Evolutionary conservation across 2,329 filamentous ascomycete genomes (phyloP).

Genomic region (Juglanconis oblonga): DNA sequence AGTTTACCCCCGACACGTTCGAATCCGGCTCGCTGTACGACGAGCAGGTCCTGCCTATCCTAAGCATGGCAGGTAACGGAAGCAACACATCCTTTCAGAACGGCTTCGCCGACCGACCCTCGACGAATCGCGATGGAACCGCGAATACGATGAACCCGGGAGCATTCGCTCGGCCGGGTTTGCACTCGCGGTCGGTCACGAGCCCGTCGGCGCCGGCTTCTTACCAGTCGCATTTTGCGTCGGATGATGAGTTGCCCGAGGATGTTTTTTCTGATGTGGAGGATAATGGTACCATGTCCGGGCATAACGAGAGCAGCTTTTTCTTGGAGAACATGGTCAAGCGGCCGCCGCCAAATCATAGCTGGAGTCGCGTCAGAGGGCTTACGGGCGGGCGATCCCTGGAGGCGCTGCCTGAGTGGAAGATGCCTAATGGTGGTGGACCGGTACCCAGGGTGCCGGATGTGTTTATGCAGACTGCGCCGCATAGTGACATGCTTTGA

Average conservation of each 20-base stretch:
- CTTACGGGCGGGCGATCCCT: slow-evolving; percentile 55
- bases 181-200: slow-evolving; percentile 82
- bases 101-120: slow-evolving; percentile 73
- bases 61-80: slow-evolving; percentile 74
- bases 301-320: slow-evolving; percentile 45
- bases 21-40: slow-evolving; percentile 84
- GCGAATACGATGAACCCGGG: slow-evolving; percentile 62
- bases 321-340: slow-evolving; percentile 61
- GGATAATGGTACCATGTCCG: slow-evolving; percentile 40
- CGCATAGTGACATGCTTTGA: slow-evolving; percentile 36
- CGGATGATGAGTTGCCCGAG: slow-evolving; percentile 72
- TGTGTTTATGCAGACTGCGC: slow-evolving; percentile 26
- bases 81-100: slow-evolving; percentile 76
- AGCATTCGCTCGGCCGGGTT: slow-evolving; percentile 61
- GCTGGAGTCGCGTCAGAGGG: slow-evolving; percentile 57
- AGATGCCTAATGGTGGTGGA: slow-evolving; percentile 28
- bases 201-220: slow-evolving; percentile 65
- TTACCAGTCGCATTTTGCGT: slow-evolving; percentile 58
- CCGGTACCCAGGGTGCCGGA: slow-evolving; percentile 41
- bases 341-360: slow-evolving; percentile 50
- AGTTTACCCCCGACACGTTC: slow-evolving; percentile 62
- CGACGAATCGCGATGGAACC: slow-evolving; percentile 58
- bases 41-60: slow-evolving; percentile 85
- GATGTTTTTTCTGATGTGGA: slow-evolving; percentile 80
- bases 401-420: slow-evolving; percentile 21